Base-by-base conservation (phyloP, 176 grass and related monocot genomes). In the Triticum urartu region DNA sequence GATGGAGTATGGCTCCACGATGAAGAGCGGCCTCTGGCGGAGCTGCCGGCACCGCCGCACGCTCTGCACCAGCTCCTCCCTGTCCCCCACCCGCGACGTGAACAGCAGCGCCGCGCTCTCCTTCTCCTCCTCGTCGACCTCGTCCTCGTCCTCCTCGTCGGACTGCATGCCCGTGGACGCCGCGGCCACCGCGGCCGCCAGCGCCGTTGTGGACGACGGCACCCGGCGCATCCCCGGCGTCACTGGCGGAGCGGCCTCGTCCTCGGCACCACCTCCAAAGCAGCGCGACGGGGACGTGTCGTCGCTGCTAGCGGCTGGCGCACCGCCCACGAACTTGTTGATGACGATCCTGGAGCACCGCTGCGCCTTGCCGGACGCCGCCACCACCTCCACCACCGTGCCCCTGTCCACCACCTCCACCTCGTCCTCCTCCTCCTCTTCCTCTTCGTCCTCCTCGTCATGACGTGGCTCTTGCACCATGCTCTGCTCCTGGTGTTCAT, bases 271-370 rank as follows among this genome's bases (percentile, higher is more conserved):
- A 5, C 50, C 10, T 0, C 42, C 1, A 13, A 1, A 47, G 72
- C 18, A 1, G 20, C 72, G 15, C 4, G 61, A 28, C 20, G 81
- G 75, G 35, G 20, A n/a, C 0, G 52, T 4, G 72, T 64, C 59
- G 52, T 39, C 39, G 54, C 17, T 36, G 9, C 40, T 42, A 38
- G 43, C 24, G 12, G 28, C 73, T 10, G 74, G 86, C 3, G 86
- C 81, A 12, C 92, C 77, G 36, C 92, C 89, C 17, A 94, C 84
- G 84, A 94, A 91, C 81, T 94, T 94, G 89, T 91, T 94, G 81
- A 94, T 91, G 39, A 94, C 87, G 72, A 94, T n/a, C 45, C 80
- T 85, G 0, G 84, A 94, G 72, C 72, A 75, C 5, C 89, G 87
- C 21, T 87, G 87, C 21, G 77, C 76, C 11, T 84, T 90, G 65